Evolutionary conservation across 192 early-diverging fungal species (phyloP).

Genomic region (Mortierella antarctica): DNA sequence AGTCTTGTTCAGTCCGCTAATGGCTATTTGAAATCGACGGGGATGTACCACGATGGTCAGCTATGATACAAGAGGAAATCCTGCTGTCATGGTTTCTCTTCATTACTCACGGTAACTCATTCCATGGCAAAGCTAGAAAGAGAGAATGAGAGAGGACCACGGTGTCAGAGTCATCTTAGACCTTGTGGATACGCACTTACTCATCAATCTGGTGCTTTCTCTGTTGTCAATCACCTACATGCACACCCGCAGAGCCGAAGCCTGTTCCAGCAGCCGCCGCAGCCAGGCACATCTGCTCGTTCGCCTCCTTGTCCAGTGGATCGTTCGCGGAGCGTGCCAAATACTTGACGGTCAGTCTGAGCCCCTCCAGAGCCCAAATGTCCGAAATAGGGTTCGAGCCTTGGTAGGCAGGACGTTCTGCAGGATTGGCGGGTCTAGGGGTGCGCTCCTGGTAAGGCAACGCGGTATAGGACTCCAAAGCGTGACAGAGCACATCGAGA

Average conservation of each 20-base stretch:
- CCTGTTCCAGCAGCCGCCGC: conserved; percentile 92
- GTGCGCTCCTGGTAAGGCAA: conserved; percentile 84
- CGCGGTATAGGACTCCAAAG: conserved; percentile 92
- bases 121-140: conserved; percentile 43
- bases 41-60: neutral
- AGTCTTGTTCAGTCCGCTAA: conserved; percentile 83
- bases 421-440: conserved; percentile 83
- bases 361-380: conserved; percentile 85
- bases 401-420: conserved; percentile 89
- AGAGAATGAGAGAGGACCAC: neutral
- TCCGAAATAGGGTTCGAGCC: conserved; percentile 94
- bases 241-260: conserved; percentile 91
- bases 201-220: neutral
- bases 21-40: conserved; percentile 56
- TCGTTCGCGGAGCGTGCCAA: conserved; percentile 78
- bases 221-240: conserved; percentile 74
- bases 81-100: neutral
- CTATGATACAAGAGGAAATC: neutral
- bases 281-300: conserved; percentile 89
- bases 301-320: conserved; percentile 67
- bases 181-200: too few relatives aligned
- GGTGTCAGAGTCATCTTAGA: neutral
- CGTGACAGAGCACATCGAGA: conserved; percentile 91
- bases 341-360: conserved; percentile 84
- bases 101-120: conserved; percentile 46